These are phyloP conservation scores for Arabidopsis suecica DNA, from an alignment of 345 rosid genomes.

Conservation along the genomic window DNA sequence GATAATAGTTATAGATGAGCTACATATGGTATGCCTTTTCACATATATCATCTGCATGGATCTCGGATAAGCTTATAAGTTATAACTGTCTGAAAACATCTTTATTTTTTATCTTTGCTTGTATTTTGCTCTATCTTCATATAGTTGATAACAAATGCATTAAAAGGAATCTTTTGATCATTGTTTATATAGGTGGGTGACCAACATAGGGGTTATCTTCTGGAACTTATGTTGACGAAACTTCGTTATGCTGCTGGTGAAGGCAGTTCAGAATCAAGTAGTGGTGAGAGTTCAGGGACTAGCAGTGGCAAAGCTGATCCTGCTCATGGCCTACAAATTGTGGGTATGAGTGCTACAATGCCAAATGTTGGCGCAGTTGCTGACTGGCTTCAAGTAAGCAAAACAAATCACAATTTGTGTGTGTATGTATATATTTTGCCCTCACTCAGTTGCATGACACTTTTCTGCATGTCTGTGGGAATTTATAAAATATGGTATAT, in stretches of 20 bases:
- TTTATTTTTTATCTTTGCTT: slow-evolving; percentile 39
- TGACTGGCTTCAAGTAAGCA: slow-evolving; percentile 94
- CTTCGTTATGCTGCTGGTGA: slow-evolving; percentile 98
- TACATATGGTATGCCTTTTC: slow-evolving; percentile 79
- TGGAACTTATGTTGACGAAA: slow-evolving; percentile 94
- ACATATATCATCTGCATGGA: slow-evolving; percentile 24
- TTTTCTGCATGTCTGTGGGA: slow-evolving; percentile 11
- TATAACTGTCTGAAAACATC: slow-evolving; percentile 25
- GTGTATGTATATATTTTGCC: not conserved
- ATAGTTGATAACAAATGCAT: slow-evolving; percentile 19
- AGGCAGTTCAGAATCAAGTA: slow-evolving; percentile 76
- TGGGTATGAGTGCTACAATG: slow-evolving; percentile 99
- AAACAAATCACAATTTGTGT: slow-evolving; percentile 23
- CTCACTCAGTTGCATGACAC: slow-evolving; percentile 19
- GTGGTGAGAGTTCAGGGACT: slow-evolving; percentile 85
- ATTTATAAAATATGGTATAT: not conserved
- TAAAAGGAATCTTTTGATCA: slow-evolving; percentile 31
- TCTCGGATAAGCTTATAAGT: slow-evolving; percentile 30
- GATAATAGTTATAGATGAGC: slow-evolving; percentile 94
- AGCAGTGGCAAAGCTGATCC: slow-evolving; percentile 85
- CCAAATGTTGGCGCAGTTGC: slow-evolving; percentile 98
- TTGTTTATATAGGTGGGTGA: slow-evolving; percentile 79
- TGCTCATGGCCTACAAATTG: slow-evolving; percentile 88
- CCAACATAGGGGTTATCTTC: slow-evolving; percentile 92
- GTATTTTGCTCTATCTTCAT: slow-evolving; percentile 18